These are phyloP conservation scores for Tulasnella sp. DNA, from an alignment of 768 basidiomycete genomes.

Conservation along the genomic window DNA sequence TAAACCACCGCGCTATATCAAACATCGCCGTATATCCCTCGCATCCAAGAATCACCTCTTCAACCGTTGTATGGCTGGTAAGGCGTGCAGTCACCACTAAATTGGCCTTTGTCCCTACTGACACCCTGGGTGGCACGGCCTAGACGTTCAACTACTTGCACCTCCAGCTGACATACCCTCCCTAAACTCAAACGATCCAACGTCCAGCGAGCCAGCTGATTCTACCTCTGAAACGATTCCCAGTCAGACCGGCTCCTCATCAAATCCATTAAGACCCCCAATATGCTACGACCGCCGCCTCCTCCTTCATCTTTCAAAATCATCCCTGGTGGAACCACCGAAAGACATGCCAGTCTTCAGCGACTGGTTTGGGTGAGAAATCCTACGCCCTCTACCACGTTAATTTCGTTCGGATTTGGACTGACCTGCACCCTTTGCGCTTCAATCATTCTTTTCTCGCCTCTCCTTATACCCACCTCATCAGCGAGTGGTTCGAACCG, in stretches of 20 bases:
- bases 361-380: slow-evolving; percentile 86
- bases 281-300: slow-evolving; percentile 65
- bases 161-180: slow-evolving; percentile 8
- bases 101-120: slow-evolving; percentile 18
- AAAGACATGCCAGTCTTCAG: slow-evolving; percentile 78
- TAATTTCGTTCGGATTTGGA: slow-evolving; percentile 17
- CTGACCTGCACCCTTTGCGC: slow-evolving; percentile 25
- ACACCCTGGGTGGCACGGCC: not conserved
- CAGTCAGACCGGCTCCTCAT: not conserved
- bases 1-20: slow-evolving; percentile 1
- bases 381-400: slow-evolving; percentile 26
- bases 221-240: not conserved
- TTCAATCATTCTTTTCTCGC: not conserved
- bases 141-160: slow-evolving; percentile 7
- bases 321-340: slow-evolving; percentile 74
- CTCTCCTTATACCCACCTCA: not conserved
- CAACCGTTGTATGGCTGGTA: slow-evolving; percentile 8
- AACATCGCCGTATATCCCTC: not conserved
- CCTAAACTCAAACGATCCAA: not conserved
- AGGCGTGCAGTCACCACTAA: slow-evolving; percentile 17
- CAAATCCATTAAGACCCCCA: slow-evolving; percentile 6
- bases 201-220: not conserved
- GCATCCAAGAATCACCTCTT: not conserved
- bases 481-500: slow-evolving; percentile 39
- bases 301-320: slow-evolving; percentile 67